Evolutionary conservation across 441 rosid genomes (phyloP).

Genomic region (Sinapis alba): DNA sequence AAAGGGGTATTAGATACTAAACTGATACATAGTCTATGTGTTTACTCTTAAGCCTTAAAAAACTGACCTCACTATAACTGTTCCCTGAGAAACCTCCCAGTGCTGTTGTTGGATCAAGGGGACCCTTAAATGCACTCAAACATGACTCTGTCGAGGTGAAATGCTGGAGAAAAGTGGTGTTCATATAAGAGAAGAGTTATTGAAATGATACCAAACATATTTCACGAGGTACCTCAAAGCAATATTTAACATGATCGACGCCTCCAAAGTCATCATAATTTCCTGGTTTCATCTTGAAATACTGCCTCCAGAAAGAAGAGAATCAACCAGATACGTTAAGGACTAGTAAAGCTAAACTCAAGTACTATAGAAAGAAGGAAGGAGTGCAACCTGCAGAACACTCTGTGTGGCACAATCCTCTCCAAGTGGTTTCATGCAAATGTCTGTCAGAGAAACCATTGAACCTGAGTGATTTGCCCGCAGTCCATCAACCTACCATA

Average conservation of each 20-base stretch:
- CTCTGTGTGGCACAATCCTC: slow-evolving; percentile 97
- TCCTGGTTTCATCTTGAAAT: slow-evolving; percentile 89
- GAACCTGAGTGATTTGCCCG: slow-evolving; percentile 86
- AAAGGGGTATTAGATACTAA: slow-evolving; percentile 30
- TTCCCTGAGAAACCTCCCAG: slow-evolving; percentile 94
- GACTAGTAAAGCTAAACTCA: slow-evolving; percentile 10
- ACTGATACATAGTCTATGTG: slow-evolving; percentile 6
- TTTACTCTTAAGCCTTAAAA: slow-evolving; percentile 24
- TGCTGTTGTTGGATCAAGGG: slow-evolving; percentile 96
- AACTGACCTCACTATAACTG: slow-evolving; percentile 75
- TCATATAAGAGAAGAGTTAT: not conserved
- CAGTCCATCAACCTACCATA: slow-evolving; percentile 81
- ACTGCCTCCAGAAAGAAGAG: slow-evolving; percentile 51
- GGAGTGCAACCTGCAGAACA: slow-evolving; percentile 74
- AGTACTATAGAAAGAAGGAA: not conserved
- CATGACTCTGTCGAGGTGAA: slow-evolving; percentile 89
- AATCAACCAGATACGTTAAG: slow-evolving; percentile 20
- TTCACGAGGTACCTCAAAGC: slow-evolving; percentile 75
- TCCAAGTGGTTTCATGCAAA: slow-evolving; percentile 93
- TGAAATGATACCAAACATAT: not conserved
- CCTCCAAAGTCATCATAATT: slow-evolving; percentile 75
- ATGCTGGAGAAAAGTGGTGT: slow-evolving; percentile 62
- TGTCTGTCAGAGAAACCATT: slow-evolving; percentile 81
- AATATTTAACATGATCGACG: slow-evolving; percentile 83
- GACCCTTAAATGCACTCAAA: slow-evolving; percentile 96